Evolutionary conservation across 2,329 filamentous ascomycete genomes (phyloP), one percentile per base, ranked within the genome.

Genomic region (Trichoderma atrobrunneum): DNA sequence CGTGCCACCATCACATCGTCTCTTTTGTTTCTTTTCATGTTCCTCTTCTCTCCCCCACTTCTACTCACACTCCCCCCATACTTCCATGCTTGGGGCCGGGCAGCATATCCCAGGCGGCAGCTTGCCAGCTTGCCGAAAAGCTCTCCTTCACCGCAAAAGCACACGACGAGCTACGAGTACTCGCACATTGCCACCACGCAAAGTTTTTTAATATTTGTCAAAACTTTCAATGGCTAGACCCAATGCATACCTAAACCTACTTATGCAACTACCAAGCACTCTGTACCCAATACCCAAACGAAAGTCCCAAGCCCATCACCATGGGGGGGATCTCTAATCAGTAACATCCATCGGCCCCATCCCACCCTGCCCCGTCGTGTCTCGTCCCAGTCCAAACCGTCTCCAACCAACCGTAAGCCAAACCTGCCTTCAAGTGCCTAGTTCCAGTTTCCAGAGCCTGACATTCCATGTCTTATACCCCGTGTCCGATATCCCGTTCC

Each of bases 121-220:
- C 34, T 48, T 16, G n/a, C 66, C 56, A 51, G 36, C 34, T 61
- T 61, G 34, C 66, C 66, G 39, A 54, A 69, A 54, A 16, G 66
- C 66, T 61, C 66, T 51, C 66, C 57, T 54, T 69, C 57, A 61
- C 66, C 66, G 66, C 66, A 61, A 69, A 18, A 67, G 18, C 6
- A 21, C 30, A 56, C 11, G 43, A 54, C 14, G 30, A 34, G 7
- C 11, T 34, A 3, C n/a, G n/a, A n/a, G n/a, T n/a, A n/a, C 56
- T 30, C 7, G 24, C 39, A 61, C 16, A 61, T 61, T 69, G 28
- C 56, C 56, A 61, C 66, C 39, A 7, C 14, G 39, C 36, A 48
- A 60, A 24, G 34, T 26, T 54, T n/a, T 60, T 61, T 61, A 18
- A 57, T 51, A 69, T 69, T 61, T 30, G 28, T 51, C 56, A 36